Evolutionary conservation across 2,329 filamentous ascomycete genomes (phyloP).

Genomic region (Verticillium tricorpus): DNA sequence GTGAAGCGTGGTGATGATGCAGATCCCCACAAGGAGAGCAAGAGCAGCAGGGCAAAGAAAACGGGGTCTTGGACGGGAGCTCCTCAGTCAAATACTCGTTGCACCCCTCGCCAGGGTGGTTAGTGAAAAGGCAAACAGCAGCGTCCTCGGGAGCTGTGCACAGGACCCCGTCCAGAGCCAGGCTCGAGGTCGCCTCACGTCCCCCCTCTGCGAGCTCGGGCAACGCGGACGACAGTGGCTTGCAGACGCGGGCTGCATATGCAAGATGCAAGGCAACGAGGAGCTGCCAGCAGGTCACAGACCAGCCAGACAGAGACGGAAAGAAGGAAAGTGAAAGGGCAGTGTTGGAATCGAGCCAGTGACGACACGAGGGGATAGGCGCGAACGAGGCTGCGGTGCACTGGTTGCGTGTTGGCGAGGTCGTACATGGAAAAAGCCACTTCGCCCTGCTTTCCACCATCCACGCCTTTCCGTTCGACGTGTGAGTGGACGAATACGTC

Average conservation of each 20-base stretch:
- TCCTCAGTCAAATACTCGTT: neutral
- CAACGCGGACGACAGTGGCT: neutral
- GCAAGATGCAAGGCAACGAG: neutral
- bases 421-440: conserved; percentile 2
- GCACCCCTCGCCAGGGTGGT: neutral
- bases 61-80: neutral
- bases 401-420: conserved; percentile 8
- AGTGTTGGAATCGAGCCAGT: conserved; percentile 6
- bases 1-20: neutral
- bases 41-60: neutral
- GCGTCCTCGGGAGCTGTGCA: too few relatives aligned
- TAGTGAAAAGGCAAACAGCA: neutral
- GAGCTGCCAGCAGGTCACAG: neutral
- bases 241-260: neutral
- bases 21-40: neutral
- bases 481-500: neutral
- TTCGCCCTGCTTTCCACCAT: conserved; percentile 10
- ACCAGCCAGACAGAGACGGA: neutral
- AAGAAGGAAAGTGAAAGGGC: neutral
- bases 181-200: neutral
- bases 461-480: neutral
- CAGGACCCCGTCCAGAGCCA: neutral
- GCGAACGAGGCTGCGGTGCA: conserved; percentile 7
- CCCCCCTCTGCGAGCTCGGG: neutral
- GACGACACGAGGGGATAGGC: neutral